Base-by-base conservation (phyloP, 495 filamentous ascomycete species). In the Penicillium fimorum region DNA sequence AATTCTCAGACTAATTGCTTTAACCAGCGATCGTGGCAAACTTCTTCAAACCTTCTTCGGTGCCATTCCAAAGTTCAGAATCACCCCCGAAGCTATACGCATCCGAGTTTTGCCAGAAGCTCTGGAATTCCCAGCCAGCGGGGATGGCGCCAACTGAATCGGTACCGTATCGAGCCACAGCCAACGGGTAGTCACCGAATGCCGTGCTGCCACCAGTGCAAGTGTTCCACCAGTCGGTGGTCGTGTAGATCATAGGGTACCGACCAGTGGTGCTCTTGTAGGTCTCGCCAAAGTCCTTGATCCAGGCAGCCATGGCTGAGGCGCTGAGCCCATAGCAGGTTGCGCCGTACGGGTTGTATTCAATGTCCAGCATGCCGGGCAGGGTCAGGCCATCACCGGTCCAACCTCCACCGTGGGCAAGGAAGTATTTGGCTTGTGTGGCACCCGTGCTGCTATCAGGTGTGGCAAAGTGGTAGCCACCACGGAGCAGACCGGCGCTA, bases 351-450 rank as follows among this genome's bases (percentile, higher is more conserved):
- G 73, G 66, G 43, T 73, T 72, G 59, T 76, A 78, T 68, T 88
- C 85, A 24, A 88, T 73, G 65, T 87, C 85, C 13, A 88, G 73
- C 84, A 87, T 87, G 2, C 85, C 85, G 0, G 85, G 85, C 0
- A 88, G 74, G 6, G 84, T 88, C 51, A 77, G 78, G 32, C 83
- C 83, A 58, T 88, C 85, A 22, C 55, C 62, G 9, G 77, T 75
- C 85, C 84, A 87, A 46, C 82, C 83, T 18, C 85, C 85, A 30
- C 85, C 85, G 61, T 87, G 70, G 0, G 76, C 69, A 54, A 84
- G 54, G 73, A 87, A 87, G 64, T 74, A 85, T 13, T 76, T 69
- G 5, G 84, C 84, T 62, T 87, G 84, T 0, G 70, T 65, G 17
- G 80, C 69, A 15, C 80, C 82, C 4, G 75, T 73, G 56, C 73